phyloP scores from a whole-genome alignment of 495 filamentous ascomycete species.

The Daldinia caldariorum region DNA sequence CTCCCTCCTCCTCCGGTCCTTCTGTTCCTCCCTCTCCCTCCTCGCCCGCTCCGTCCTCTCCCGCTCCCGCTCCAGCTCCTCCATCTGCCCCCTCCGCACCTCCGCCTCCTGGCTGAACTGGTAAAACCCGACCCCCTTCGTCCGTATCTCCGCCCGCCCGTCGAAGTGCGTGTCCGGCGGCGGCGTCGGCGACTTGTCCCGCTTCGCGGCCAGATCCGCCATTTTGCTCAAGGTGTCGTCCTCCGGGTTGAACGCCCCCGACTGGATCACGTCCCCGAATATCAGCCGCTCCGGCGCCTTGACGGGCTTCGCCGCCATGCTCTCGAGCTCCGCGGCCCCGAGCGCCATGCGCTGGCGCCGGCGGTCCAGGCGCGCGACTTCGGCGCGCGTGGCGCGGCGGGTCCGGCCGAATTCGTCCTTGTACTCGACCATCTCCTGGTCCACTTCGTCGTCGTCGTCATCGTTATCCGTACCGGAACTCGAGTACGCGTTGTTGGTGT shows the following conservation, averaged over 20 bases:
- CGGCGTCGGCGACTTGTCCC: slow-evolving; percentile 79
- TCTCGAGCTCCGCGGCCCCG: slow-evolving; percentile 58
- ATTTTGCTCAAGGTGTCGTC: slow-evolving; percentile 66
- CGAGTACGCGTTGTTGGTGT: slow-evolving; percentile 37
- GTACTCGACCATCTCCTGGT: slow-evolving; percentile 75
- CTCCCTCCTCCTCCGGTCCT: slow-evolving; percentile 50
- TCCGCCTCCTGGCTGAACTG: slow-evolving; percentile 78
- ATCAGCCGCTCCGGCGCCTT: slow-evolving; percentile 75
- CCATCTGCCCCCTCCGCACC: slow-evolving; percentile 77
- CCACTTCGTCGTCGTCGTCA: slow-evolving; percentile 46
- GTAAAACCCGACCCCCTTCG: slow-evolving; percentile 91
- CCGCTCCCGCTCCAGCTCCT: slow-evolving; percentile 71
- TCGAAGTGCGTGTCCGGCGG: slow-evolving; percentile 86
- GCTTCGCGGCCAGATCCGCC: slow-evolving; percentile 74
- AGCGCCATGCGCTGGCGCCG: slow-evolving; percentile 52
- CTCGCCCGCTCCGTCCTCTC: slow-evolving; percentile 72
- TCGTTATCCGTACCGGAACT: slow-evolving; percentile 51
- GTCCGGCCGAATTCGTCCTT: slow-evolving; percentile 90
- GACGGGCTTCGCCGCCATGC: slow-evolving; percentile 63
- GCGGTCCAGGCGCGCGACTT: slow-evolving; percentile 67
- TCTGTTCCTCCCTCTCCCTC: slow-evolving; percentile 62
- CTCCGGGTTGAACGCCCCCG: slow-evolving; percentile 79
- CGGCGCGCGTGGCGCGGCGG: slow-evolving; percentile 69
- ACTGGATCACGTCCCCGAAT: slow-evolving; percentile 82
- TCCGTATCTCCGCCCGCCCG: slow-evolving; percentile 80